phyloP scores from a whole-genome alignment of 2,329 filamentous ascomycete species.

The Biscogniauxia marginata region DNA sequence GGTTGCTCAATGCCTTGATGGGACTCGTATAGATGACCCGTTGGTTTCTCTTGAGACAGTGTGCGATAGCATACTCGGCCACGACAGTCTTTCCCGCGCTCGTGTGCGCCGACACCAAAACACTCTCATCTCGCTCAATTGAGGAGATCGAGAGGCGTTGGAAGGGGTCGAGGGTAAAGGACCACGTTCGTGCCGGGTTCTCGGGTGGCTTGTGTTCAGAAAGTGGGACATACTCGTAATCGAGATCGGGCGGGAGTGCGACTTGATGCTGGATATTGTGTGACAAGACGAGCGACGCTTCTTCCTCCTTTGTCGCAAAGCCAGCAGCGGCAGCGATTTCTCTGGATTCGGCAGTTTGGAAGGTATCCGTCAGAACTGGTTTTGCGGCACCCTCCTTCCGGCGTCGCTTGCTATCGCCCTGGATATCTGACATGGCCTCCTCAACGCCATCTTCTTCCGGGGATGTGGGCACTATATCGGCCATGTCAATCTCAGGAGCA shows the following conservation, averaged over 20 bases:
- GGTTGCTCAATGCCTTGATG: conserved; percentile 97
- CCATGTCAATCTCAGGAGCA: conserved; percentile 32
- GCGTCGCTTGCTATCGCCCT: conserved; percentile 60
- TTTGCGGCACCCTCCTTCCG: conserved; percentile 65
- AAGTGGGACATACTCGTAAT: conserved; percentile 93
- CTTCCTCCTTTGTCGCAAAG: conserved; percentile 53
- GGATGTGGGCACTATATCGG: conserved; percentile 35
- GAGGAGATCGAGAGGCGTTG: conserved; percentile 92
- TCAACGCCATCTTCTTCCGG: conserved; percentile 35
- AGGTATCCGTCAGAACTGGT: conserved; percentile 87
- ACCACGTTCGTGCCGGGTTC: conserved; percentile 78
- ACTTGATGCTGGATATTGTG: conserved; percentile 99
- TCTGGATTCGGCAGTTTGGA: conserved; percentile 91
- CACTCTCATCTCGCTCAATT: conserved; percentile 94
- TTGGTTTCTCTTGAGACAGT: conserved; percentile 96
- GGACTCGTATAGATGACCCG: conserved; percentile 98
- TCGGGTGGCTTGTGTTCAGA: conserved; percentile 90
- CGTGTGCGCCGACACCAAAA: conserved; percentile 94
- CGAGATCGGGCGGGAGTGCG: conserved; percentile 86
- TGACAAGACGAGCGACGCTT: conserved; percentile 76
- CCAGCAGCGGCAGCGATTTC: conserved; percentile 81
- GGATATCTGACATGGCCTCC: conserved; percentile 42
- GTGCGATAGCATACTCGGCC: conserved; percentile 96
- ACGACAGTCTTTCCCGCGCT: conserved; percentile 98
- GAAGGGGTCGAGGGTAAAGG: conserved; percentile 95